A percentile compares a stretch with the other conserved stretches of the same genome.
Evolutionary conservation across 2,329 filamentous ascomycete genomes (phyloP).

Genomic region (Nemania diffusa): DNA sequence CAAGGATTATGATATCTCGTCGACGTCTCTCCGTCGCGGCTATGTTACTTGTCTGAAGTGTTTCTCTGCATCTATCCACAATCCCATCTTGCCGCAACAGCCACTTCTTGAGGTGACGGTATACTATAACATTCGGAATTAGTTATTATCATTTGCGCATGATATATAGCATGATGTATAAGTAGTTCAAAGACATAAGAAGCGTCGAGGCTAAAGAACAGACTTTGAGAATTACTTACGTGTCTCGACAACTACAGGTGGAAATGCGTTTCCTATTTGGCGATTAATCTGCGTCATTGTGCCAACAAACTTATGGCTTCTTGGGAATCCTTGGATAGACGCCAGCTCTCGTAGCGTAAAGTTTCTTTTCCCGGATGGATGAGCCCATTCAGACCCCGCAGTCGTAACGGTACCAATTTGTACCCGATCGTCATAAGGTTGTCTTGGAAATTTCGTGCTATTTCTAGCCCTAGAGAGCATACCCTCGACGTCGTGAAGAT

Average conservation of each 20-base stretch:
- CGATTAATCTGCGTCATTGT: constrained; percentile 55
- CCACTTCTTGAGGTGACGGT: constrained; percentile 56
- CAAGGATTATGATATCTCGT: background rate
- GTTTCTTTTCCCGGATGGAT: constrained; percentile 69
- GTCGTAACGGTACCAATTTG: constrained; percentile 71
- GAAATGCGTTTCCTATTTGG: constrained; percentile 83
- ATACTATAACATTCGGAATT: constrained; percentile 46
- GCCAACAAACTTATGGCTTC: constrained; percentile 64
- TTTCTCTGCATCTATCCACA: background rate
- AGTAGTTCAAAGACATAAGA: background rate
- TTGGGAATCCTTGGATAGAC: constrained; percentile 73
- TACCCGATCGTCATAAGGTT: constrained; percentile 56
- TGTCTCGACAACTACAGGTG: constrained; percentile 63
- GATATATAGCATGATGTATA: background rate
- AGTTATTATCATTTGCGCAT: background rate
- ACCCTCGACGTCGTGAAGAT: constrained; percentile 52
- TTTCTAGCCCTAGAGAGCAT: constrained; percentile 36
- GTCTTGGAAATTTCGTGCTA: constrained; percentile 41
- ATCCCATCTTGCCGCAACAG: constrained; percentile 42
- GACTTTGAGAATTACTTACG: constrained; percentile 1
- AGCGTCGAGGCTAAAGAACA: background rate
- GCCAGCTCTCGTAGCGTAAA: constrained; percentile 76
- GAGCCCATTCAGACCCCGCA: constrained; percentile 67
- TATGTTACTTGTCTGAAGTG: background rate
- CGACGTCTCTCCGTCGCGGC: no score